Base-by-base conservation (phyloP, 2,329 filamentous ascomycete species). In the Fusarium sp. region DNA sequence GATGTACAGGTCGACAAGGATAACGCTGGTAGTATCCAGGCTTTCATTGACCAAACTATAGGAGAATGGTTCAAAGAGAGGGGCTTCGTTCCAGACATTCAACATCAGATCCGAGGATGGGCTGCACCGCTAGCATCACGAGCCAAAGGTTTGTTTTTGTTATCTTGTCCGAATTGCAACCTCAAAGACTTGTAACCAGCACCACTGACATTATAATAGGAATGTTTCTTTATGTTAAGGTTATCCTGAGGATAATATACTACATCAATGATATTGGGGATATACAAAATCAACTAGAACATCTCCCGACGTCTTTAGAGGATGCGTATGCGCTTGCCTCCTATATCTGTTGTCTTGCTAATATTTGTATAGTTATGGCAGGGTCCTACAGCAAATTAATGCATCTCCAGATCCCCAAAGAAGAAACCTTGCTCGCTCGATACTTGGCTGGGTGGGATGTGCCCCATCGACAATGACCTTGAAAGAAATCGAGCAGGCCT, bases 41-140 rank as follows among this genome's bases (percentile, higher is more conserved):
- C 1, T 2, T 52, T 35, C 4, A 0, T 52, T 1, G 6, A 35
- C 4, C 16, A 4, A 52, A 11, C 32, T 2, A 35, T 52, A 12
- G 0, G 0, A 7, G 6, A 35, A 9, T 52, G 49, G 49, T 10
- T 25, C 6, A 5, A 15, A 4, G 32, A 52, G 0, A 8, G 49
- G 1, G 9, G 0, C 0, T 52, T 52, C 8, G 0, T 4, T 2
- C 3, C 11, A 35, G 32, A 52, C 0, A n/a, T 52, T 3, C 32
- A 7, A 10, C 2, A 25, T 2, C 32, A 52, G 3, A 3, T 52
- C 4, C 16, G 4, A 11, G 32, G 49, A 0, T 52, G 49, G 49
- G 32, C 49, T 25, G 49, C 49, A 4, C 6, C 32, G 3, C 11
- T 52, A 4, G 49, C 49, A 8, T 25, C 2, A 0, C 16, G 0